Percentiles rank a stretch among this genome's conserved stretches.
Evolutionary conservation across 306 rosid species (phyloP).

Genomic region (Dryas octopetala): DNA sequence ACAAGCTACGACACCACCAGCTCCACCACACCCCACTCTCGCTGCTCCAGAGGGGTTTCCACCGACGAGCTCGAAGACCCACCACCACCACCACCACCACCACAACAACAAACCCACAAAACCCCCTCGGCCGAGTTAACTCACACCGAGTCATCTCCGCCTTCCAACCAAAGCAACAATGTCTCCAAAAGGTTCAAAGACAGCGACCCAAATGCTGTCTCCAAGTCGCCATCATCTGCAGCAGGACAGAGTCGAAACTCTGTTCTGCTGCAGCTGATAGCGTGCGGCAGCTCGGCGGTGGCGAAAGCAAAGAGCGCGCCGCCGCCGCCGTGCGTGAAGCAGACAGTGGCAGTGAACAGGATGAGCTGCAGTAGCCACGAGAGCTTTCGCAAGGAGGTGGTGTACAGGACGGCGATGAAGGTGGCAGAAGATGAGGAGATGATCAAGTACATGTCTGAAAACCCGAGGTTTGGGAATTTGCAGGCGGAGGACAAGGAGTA

Average conservation of each 20-base stretch:
- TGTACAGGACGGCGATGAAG: conserved; percentile 31
- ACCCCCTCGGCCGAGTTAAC: neutral
- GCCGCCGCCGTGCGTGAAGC: conserved; percentile 25
- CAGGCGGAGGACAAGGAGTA: conserved; percentile 81
- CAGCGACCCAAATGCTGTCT: conserved; percentile 10
- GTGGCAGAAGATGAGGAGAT: conserved; percentile 40
- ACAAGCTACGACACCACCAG: conserved; percentile 43
- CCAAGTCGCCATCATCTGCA: neutral
- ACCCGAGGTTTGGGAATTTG: conserved; percentile 76
- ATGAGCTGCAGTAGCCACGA: conserved; percentile 24
- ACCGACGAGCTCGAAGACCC: conserved; percentile 53
- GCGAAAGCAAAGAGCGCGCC: conserved; percentile 35
- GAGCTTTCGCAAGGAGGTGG: conserved; percentile 36
- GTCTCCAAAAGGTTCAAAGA: conserved; percentile 27
- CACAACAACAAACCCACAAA: conserved; percentile 3
- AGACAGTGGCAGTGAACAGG: conserved; percentile 2
- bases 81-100: conserved; percentile 14
- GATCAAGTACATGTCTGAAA: conserved; percentile 64
- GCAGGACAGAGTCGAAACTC: conserved; percentile 49
- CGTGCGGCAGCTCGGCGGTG: conserved; percentile 68
- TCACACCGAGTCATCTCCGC: neutral
- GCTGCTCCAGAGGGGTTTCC: conserved; percentile 81
- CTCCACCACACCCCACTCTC: conserved; percentile 72
- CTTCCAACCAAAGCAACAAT: conserved; percentile 7
- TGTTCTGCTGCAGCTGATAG: conserved; percentile 69